Base-by-base conservation (phyloP, 2,329 filamentous ascomycete species). In the Drechslerella coelobrocha region DNA sequence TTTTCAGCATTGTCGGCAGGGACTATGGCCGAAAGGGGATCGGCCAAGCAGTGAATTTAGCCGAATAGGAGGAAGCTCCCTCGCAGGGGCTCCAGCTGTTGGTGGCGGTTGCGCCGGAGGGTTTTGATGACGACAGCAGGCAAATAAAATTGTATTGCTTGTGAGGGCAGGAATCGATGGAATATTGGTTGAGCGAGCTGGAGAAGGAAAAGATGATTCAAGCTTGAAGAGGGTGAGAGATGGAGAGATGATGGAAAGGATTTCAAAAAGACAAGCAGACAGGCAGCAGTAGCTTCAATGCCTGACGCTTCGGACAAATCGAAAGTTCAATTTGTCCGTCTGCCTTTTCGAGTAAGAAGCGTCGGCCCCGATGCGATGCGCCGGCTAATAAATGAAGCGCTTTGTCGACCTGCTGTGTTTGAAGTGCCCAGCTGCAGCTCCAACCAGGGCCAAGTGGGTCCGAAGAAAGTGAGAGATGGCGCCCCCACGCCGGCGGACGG, bases 1-100 rank as follows among this genome's bases (percentile, higher is more conserved):
- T 69, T 47, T 62, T 69, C 65, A 69, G n/a, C n/a, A n/a, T n/a
- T 69, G 27, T 14, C 31, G 39, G 29, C 31, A 21, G 47, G 55
- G 56, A 29, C 41, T 29, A 29, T 34, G 41, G 27, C 62, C 65
- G 10, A 62, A 61, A 69, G 19, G 7, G 47, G 57, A 4, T 45
- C 34, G n/a, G 57, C 65, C 65, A 69, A 69, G 57, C 29, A 41
- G 43, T 17, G 55, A 39, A 54, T 68, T 69, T 69, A 69, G 43
- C 65, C 65, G 65, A 59, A 53, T 51, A 59, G 37, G 43, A 57
- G 34, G 65, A 62, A 69, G 65, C 65, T 69, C 57, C 65, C 65
- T 69, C 47, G 57, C 12, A 39, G 57, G 65, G 59, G 65, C 57
- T 47, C 61, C 63, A 43, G 31, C 21, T 47, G 27, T 19, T n/a